Base-by-base conservation (phyloP, 345 rosid genomes). In the Heritiera littoralis region DNA sequence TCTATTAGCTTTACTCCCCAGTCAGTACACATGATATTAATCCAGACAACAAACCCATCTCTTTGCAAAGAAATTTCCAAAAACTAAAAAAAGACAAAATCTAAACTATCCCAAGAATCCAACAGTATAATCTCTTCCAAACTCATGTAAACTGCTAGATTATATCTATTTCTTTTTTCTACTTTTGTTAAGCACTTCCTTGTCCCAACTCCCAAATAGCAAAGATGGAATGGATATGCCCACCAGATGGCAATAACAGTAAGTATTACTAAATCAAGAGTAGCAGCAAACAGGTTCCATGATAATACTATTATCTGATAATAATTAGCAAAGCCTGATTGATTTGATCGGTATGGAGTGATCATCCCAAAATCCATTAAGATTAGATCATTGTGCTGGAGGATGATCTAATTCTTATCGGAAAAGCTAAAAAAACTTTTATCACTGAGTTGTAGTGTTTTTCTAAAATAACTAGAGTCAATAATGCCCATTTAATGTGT, bases 91-190 rank as follows among this genome's bases (percentile, higher is more conserved):
- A 10, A 35, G 10, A 15, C 11, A 9, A 51, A 28, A 30, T 28
- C 45, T 51, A 32, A 35, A n/a, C 64, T 32, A 9, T 30, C 18
- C 48, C 3, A 1, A 52, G 61, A n/a, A 72, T 13, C 63, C 64
- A 72, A 35, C 35, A 72, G 35, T 35, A 13, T 35, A 35, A 54
- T 72, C 63, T 55, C 13, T 2, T 41, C 38, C 32, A 72, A 18
- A 35, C 32, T 17, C 76, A 54, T 2, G 17, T 18, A 10, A 52
- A 54, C 63, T 54, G 76, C 76, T 52, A 71, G 75, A 72, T 4
- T 52, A 70, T 13, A 48, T 28, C 11, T 48, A 2, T 20, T 6
- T 59, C 9, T 9, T 7, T 46, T 20, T 45, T 45, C 54, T 69
- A 12, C 2, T 45, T 23, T 13, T 13, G 56, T 69, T 13, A 69